phyloP scores from a whole-genome alignment of 768 basidiomycete species.

The Neoboletus magnificus region DNA sequence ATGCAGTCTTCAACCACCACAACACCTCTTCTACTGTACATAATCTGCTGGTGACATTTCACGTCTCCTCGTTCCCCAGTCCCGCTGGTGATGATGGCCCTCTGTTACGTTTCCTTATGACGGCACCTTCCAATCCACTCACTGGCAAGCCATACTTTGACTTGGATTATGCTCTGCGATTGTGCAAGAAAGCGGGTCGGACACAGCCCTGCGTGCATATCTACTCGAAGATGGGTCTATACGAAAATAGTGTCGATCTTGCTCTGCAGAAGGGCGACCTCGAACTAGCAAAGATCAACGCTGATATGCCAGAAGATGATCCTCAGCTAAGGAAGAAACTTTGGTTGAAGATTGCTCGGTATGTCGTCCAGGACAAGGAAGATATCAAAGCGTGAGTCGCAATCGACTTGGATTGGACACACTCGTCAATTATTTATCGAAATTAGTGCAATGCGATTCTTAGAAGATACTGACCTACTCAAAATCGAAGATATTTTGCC shows the following conservation, averaged over 20 bases:
- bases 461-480: conserved; percentile 90
- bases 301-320: conserved; percentile 93
- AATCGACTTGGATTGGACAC: neutral
- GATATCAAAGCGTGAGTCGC: conserved; percentile 91
- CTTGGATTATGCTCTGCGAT: conserved; percentile 90
- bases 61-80: conserved; percentile 54
- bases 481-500: conserved; percentile 99
- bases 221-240: conserved; percentile 96
- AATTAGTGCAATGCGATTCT: conserved; percentile 89
- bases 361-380: conserved; percentile 96
- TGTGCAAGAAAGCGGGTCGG: conserved; percentile 80
- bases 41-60: conserved; percentile 89
- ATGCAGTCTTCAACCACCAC: conserved; percentile 76
- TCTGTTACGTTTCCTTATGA: conserved; percentile 76
- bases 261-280: conserved; percentile 93
- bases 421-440: neutral
- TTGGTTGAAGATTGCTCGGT: conserved; percentile 98
- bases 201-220: conserved; percentile 93
- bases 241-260: conserved; percentile 94
- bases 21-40: conserved; percentile 86
- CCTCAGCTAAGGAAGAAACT: conserved; percentile 83
- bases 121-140: conserved; percentile 76
- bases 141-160: conserved; percentile 92
- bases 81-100: conserved; percentile 66
- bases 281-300: conserved; percentile 92